Percentiles rank a stretch among this genome's conserved stretches.
Conservation (phyloP, 148 eudicot genomes). For the Silene uniflora region DNA sequence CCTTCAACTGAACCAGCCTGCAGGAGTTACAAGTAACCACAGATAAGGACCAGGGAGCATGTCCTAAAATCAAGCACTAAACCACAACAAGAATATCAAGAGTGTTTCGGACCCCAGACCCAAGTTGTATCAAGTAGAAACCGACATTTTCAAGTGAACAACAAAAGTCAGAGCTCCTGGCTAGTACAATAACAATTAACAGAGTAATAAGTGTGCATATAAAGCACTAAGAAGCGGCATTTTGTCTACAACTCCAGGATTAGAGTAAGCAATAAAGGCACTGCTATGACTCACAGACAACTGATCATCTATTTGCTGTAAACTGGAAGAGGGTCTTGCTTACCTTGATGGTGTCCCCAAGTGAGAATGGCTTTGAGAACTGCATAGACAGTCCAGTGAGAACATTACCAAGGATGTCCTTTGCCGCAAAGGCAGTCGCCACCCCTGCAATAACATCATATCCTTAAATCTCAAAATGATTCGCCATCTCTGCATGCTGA, state of each 20-base stretch:
- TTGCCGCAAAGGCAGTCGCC: constrained; percentile 97
- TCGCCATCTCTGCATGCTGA: constrained; percentile 58
- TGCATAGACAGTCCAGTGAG: constrained; percentile 91
- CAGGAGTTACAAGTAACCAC: constrained; percentile 22
- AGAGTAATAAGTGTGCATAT: not conserved
- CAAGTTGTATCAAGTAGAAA: not conserved
- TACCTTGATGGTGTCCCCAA: constrained; percentile 95
- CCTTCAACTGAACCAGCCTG: constrained; percentile 99
- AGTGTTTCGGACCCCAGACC: not conserved
- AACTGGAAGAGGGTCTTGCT: constrained; percentile 13
- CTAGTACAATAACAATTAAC: not conserved
- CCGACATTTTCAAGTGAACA: constrained; percentile 13
- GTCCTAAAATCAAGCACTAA: not conserved
- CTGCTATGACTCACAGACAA: constrained; percentile 1
- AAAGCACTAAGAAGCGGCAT: constrained; percentile 1
- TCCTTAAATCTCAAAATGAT: too few species aligned
- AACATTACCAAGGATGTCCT: constrained; percentile 87
- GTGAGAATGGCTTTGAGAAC: constrained; percentile 78
- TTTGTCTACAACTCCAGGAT: not conserved
- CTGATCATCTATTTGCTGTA: not conserved
- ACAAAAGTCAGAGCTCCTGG: constrained; percentile 5
- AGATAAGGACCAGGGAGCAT: constrained; percentile 10
- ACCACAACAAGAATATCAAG: not conserved
- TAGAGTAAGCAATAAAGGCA: not conserved
- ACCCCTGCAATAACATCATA: constrained; percentile 47